Evolutionary conservation across 352 stramenopile genomes (phyloP), one percentile per base, ranked within the genome.

Genomic region (Aphanomyces astaci): DNA sequence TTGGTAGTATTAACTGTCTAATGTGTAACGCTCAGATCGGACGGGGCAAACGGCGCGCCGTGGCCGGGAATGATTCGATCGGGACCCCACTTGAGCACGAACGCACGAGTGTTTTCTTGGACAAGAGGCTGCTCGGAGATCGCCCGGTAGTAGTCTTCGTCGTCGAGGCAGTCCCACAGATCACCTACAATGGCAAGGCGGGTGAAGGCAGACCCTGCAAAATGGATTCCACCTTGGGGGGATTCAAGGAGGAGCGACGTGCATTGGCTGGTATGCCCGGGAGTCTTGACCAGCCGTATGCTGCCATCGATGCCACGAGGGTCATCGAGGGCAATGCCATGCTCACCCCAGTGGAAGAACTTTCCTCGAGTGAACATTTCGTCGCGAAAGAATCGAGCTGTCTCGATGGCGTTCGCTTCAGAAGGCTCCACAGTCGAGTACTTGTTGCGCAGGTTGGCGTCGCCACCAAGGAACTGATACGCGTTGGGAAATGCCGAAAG

Each of bases 131-230:
- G 49, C 36, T 68, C 43, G 2, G 62, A 68, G 62, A 62, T n/a
- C 17, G n/a, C 31, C 5, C 30, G 40, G n/a, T 32, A 68, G 28
- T 40, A 68, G 33, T 48, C 43, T 0, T 59, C 62, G 22, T 68
- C 62, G 39, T 48, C 51, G 15, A 32, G 24, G 51, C 62, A 68
- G 15, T 68, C 62, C 62, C 62, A 68, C 27, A 68, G 62, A 17
- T 68, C 40, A 19, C 62, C 62, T 5, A 68, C 62, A 3, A 68
- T 59, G 13, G 62, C 62, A 22, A 68, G 19, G 33, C 51, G 46
- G 19, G 22, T 5, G 2, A 68, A 19, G 10, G n/a, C 7, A 10
- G 4, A 10, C 0, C 3, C 27, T 27, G 39, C 62, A 17, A 68
- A 68, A 0, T 4, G 3, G 30, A 59, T 59, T 9, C 45, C 22